phyloP scores from a whole-genome alignment of 2,329 filamentous ascomycete genomes.

The Nigrospora oryzae region DNA sequence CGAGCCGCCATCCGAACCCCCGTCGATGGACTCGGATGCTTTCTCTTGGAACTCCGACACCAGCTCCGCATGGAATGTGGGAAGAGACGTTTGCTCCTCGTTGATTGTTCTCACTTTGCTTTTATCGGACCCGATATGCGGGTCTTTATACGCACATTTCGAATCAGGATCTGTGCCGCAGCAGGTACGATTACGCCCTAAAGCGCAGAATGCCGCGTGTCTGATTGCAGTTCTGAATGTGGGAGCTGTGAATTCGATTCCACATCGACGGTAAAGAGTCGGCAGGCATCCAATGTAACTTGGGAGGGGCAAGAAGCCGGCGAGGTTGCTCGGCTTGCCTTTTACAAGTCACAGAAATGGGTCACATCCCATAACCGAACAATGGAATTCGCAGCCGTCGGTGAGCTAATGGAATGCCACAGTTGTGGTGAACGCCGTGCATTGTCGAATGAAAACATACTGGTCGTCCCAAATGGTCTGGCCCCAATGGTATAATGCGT shows the following conservation, averaged over 20 bases:
- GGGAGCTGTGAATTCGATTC: background rate
- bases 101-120: background rate
- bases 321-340: background rate
- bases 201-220: background rate
- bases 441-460: too few relatives aligned
- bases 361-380: background rate
- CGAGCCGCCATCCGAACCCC: background rate
- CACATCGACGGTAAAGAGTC: background rate
- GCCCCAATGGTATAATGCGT: background rate
- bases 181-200: background rate
- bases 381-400: slow-evolving; percentile 1
- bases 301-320: too few relatives aligned
- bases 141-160: too few relatives aligned
- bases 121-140: too few relatives aligned
- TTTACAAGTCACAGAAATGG: slow-evolving; percentile 2
- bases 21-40: background rate
- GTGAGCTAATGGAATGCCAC: background rate
- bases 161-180: background rate
- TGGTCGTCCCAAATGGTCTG: too few relatives aligned
- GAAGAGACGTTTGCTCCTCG: background rate
- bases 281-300: background rate
- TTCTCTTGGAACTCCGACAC: background rate
- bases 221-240: background rate
- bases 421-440: background rate
- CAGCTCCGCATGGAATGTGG: background rate